Conservation (phyloP, 2,329 filamentous ascomycete genomes). For the Zasmidium cellare region DNA sequence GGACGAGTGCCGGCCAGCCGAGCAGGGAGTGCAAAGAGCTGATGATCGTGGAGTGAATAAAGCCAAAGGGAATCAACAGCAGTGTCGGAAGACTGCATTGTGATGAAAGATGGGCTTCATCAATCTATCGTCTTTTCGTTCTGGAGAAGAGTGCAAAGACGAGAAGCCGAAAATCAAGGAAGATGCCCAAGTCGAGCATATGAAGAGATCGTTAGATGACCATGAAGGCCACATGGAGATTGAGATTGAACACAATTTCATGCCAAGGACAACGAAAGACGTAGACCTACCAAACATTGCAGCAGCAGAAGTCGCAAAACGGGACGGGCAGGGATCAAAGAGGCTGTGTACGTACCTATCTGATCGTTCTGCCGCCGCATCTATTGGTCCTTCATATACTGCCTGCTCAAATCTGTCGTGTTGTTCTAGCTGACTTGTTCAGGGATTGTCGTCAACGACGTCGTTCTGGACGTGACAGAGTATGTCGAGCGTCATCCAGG, state of each 20-base stretch:
- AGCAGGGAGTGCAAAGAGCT: neutral
- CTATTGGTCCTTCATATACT: no score
- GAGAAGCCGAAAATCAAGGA: neutral
- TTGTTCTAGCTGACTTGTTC: no score
- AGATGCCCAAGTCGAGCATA: neutral
- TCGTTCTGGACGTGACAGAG: conserved; percentile 34
- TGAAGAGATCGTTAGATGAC: neutral
- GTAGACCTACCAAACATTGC: neutral
- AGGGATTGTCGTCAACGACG: conserved; percentile 35
- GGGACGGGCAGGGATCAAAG: neutral
- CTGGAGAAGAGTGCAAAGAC: neutral
- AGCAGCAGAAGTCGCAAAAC: neutral
- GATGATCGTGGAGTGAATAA: neutral
- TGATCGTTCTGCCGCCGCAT: no score
- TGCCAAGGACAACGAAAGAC: neutral
- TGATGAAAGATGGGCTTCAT: neutral
- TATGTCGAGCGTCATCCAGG: conserved; percentile 34
- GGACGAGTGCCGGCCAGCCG: neutral
- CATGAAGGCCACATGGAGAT: neutral
- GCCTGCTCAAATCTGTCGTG: no score
- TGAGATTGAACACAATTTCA: neutral
- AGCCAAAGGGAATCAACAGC: neutral
- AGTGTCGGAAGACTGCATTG: no score
- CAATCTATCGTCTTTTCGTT: neutral
- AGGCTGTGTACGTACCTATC: neutral